A percentile compares a stretch with the other conserved stretches of the same genome.
Conservation (phyloP, 2,329 filamentous ascomycete genomes). For the Dactylellina sp. region DNA sequence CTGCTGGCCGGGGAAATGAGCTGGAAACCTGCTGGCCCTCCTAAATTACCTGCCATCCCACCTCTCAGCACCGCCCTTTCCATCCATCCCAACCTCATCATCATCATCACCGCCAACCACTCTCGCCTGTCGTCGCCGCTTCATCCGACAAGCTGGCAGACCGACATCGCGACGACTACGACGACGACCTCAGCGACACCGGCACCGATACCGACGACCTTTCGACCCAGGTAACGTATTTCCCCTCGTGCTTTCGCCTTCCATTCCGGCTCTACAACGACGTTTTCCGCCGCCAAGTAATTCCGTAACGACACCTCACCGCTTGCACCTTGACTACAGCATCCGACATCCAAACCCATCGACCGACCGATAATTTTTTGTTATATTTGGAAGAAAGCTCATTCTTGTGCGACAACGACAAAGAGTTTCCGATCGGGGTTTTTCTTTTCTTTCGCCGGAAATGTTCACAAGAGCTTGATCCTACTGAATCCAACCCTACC, state of each 20-base stretch:
- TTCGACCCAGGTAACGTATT: conserved; percentile 51
- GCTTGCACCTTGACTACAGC: conserved; percentile 35
- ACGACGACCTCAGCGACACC: not conserved
- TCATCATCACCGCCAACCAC: conserved; percentile 22
- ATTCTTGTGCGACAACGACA: conserved; percentile 32
- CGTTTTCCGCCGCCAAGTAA: conserved; percentile 32
- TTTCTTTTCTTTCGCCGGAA: conserved; percentile 2
- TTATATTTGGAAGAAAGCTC: conserved; percentile 13
- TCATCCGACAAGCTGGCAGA: conserved; percentile 19
- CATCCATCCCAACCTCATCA: conserved; percentile 40
- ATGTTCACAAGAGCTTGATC: not conserved
- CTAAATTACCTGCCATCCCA: conserved; percentile 25
- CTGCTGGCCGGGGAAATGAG: not conserved
- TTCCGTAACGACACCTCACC: conserved; percentile 53
- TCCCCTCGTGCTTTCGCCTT: conserved; percentile 40
- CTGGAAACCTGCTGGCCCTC: conserved; percentile 33
- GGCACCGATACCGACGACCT: conserved; percentile 12
- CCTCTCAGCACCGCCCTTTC: conserved; percentile 21
- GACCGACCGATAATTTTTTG: conserved; percentile 29
- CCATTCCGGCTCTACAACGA: conserved; percentile 34
- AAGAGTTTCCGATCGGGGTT: conserved; percentile 19
- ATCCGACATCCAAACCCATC: conserved; percentile 17
- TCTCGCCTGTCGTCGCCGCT: conserved; percentile 17
- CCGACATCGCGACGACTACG: conserved; percentile 37
- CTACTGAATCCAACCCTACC: conserved; percentile 1